Percentiles rank a stretch among this genome's conserved stretches.
phyloP scores from a whole-genome alignment of 257 asterid species.

The Knoxia roxburghii region DNA sequence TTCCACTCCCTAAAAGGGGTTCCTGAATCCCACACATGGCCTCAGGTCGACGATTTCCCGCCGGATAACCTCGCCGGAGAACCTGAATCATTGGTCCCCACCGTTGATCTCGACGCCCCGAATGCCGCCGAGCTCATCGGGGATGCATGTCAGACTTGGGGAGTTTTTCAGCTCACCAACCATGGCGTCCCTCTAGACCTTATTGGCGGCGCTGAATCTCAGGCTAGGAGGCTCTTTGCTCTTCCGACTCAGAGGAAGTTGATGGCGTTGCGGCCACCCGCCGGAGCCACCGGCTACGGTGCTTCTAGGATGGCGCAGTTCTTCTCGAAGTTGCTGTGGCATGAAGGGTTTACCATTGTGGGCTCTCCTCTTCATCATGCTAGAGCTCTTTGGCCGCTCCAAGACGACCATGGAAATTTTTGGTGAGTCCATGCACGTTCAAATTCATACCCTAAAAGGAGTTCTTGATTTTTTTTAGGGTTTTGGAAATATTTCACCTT shows the following conservation, averaged over 20 bases:
- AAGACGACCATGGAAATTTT: conserved; percentile 35
- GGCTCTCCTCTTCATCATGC: conserved; percentile 70
- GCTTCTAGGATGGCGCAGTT: conserved; percentile 60
- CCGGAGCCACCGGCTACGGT: conserved; percentile 75
- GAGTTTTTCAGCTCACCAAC: conserved; percentile 51
- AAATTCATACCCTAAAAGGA: too few relatives aligned
- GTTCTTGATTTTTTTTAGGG: too few relatives aligned
- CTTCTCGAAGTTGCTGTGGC: conserved; percentile 69
- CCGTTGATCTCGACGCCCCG: conserved; percentile 43
- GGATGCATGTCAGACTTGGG: conserved; percentile 55
- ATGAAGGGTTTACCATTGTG: conserved; percentile 79
- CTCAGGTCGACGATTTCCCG: conserved; percentile 16
- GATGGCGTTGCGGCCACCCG: conserved; percentile 41
- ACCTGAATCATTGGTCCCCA: conserved; percentile 20
- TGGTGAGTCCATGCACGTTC: conserved; percentile 50
- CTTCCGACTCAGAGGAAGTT: conserved; percentile 44
- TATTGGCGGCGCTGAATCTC: conserved; percentile 44
- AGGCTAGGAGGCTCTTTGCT: conserved; percentile 37
- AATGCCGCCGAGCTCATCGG: conserved; percentile 42
- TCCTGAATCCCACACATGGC: conserved; percentile 68
- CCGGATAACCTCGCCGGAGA: background rate
- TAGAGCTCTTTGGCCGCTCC: conserved; percentile 67
- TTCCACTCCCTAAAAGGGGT: conserved; percentile 36
- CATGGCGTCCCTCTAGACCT: conserved; percentile 41
- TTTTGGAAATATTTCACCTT: too few relatives aligned